Percentiles rank a stretch among this genome's conserved stretches.
Conservation (phyloP, 805 yeast genomes). For the Metschnikowia kofuensis region DNA sequence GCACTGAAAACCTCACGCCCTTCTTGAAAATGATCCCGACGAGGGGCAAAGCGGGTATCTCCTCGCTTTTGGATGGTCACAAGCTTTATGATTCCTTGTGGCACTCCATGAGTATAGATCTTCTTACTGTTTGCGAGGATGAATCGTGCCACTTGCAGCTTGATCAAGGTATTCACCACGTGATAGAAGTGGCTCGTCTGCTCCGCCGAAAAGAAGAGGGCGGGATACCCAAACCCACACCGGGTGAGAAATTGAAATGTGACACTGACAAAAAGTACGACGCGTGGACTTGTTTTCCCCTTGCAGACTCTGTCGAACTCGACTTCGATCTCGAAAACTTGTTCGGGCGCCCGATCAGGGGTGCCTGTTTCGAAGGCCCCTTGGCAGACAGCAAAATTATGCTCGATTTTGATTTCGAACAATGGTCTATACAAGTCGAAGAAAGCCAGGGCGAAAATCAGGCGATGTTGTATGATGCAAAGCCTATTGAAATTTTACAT, state of each 20-base stretch:
- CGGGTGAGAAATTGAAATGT: slow-evolving; percentile 70
- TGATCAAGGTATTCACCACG: slow-evolving; percentile 67
- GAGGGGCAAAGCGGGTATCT: slow-evolving; percentile 84
- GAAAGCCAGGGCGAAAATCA: slow-evolving; percentile 8
- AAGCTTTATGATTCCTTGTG: slow-evolving; percentile 86
- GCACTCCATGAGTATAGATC: slow-evolving; percentile 91
- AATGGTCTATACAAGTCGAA: slow-evolving; percentile 46
- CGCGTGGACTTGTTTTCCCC: slow-evolving; percentile 76
- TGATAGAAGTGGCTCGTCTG: slow-evolving; percentile 66
- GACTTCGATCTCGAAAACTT: slow-evolving; percentile 57
- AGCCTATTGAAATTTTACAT: slow-evolving; percentile 11
- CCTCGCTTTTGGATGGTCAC: slow-evolving; percentile 85
- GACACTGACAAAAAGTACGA: slow-evolving; percentile 53
- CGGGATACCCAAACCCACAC: slow-evolving; percentile 79
- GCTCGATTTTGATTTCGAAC: slow-evolving; percentile 38
- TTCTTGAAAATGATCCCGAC: slow-evolving; percentile 87
- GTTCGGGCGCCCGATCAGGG: slow-evolving; percentile 66
- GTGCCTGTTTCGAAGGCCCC: slow-evolving; percentile 57
- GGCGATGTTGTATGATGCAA: slow-evolving; percentile 3
- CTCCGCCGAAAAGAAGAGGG: slow-evolving; percentile 55
- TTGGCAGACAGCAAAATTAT: slow-evolving; percentile 19
- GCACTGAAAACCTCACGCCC: slow-evolving; percentile 96
- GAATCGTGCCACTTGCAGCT: slow-evolving; percentile 48
- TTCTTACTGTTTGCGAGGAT: slow-evolving; percentile 52
- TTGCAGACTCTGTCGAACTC: slow-evolving; percentile 47